Base-by-base conservation (phyloP, 1,139 yeast genomes). In the Hansenula anomala region DNA sequence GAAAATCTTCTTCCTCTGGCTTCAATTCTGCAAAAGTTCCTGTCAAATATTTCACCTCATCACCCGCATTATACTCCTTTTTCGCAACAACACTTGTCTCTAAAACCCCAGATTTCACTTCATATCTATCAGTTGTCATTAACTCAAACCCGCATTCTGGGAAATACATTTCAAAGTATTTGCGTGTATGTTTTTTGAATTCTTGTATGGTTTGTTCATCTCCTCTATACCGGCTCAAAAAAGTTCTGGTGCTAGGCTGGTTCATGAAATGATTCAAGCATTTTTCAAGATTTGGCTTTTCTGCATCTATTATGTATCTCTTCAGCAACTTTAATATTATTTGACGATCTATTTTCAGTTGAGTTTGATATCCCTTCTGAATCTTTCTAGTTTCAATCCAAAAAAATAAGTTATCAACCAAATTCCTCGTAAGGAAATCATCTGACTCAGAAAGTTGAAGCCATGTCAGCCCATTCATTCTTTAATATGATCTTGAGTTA, bases 401-500 rank as follows among this genome's bases (percentile, higher is more conserved):
- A 42, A 56, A 65, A 39, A 48, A 44, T 4, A 59, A 43, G 36
- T 59, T 48, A 42, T 66, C 70, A 14, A 66, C 45, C 13, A 66
- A 48, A 33, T 64, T 59, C 42, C 58, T 58, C 8, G 67, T 64
- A 28, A 64, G 48, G 40, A 62, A 58, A 46, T 66, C 70, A 49
- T 66, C 71, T 54, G 77, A 72, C 54, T 71, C 73, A 42, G 84
- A 80, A 61, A 74, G 71, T 63, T 76, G 60, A 61, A 59, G 51
- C 63, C 40, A 38, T 15, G 12, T 25, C 13, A 23, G 13, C 13
- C 25, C 25, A 23, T 13, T 23, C 25, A 23, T 23, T 24, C n/a
- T 23, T 14, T 24, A 8, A 5, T n/a, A 7, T 17, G 12, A 11
- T 4, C 7, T 14, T 58, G 54, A 71, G n/a, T n/a, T n/a, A n/a